A percentile compares a stretch with the other conserved stretches of the same genome.
Conservation (phyloP, 192 early-diverging fungal genomes). For the Entomortierella parvispora region DNA sequence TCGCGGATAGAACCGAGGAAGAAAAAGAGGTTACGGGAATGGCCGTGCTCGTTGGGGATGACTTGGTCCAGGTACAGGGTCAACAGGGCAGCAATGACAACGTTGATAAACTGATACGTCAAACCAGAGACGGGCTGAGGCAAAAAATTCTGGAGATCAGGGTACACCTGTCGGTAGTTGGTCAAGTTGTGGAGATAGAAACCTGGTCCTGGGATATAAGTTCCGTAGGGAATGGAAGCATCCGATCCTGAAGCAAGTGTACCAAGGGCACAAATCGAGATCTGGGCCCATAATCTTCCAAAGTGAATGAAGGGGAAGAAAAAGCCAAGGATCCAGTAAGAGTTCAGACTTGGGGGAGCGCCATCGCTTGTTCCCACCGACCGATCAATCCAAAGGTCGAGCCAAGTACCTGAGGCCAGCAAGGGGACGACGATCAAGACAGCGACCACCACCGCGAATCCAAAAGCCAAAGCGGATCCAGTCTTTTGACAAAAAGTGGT, state of each 20-base stretch:
- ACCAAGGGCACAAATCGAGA: constrained; percentile 45
- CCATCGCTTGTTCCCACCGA: not conserved
- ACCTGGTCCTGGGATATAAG: constrained; percentile 67
- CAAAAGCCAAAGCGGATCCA: constrained; percentile 39
- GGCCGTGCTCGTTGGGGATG: constrained; percentile 78
- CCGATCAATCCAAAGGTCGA: constrained; percentile 55
- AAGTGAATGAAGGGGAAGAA: constrained; percentile 64
- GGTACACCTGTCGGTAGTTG: constrained; percentile 19
- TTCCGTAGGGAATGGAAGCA: constrained; percentile 38
- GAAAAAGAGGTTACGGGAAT: constrained; percentile 57
- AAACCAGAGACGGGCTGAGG: constrained; percentile 61
- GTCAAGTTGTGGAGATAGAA: constrained; percentile 59
- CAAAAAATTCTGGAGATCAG: constrained; percentile 46
- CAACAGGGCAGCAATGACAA: constrained; percentile 59
- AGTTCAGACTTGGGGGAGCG: not conserved
- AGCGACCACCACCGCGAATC: constrained; percentile 55
- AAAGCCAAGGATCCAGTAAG: constrained; percentile 36
- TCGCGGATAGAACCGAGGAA: constrained; percentile 67
- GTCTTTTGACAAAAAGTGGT: constrained; percentile 73
- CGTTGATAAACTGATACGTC: constrained; percentile 65
- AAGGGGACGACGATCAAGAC: constrained; percentile 77
- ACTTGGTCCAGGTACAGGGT: constrained; percentile 80
- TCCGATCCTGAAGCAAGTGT: constrained; percentile 26
- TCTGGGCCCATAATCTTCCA: constrained; percentile 71
- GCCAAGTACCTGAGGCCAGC: constrained; percentile 69